Percentiles rank a stretch among this genome's conserved stretches.
These are phyloP conservation scores for Fonsecaea multimorphosa DNA, from an alignment of 2,329 filamentous ascomycete genomes.

Conservation along the genomic window DNA sequence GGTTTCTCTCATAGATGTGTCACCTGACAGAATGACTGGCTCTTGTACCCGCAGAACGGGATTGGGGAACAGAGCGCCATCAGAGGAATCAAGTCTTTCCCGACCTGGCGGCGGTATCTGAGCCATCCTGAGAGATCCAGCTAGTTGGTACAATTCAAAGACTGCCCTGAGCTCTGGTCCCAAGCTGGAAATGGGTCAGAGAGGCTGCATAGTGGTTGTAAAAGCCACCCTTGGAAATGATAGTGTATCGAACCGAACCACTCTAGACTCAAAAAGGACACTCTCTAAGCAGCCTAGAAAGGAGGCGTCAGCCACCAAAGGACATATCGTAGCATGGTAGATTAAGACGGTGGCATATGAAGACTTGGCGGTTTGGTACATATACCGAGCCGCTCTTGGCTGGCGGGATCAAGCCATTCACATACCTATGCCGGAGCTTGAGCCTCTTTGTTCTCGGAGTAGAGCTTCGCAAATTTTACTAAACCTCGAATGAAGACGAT, in stretches of 20 bases:
- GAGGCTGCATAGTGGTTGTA: conserved; percentile 20
- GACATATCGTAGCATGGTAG: neutral
- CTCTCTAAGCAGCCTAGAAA: neutral
- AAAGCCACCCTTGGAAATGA: neutral
- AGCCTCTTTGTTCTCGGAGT: neutral
- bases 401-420: neutral
- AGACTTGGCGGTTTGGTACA: neutral
- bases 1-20: conserved; percentile 34
- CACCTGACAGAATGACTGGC: conserved; percentile 16
- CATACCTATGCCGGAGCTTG: neutral
- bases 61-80: conserved; percentile 20
- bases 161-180: neutral
- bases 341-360: neutral
- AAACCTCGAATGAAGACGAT: neutral
- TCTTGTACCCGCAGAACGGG: conserved; percentile 23
- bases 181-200: neutral
- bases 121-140: conserved; percentile 12
- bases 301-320: neutral
- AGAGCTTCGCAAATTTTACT: neutral
- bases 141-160: neutral
- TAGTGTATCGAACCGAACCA: neutral
- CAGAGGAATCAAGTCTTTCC: conserved; percentile 16
- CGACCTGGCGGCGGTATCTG: conserved; percentile 17
- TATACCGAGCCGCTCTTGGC: neutral
- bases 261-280: neutral